phyloP scores from a whole-genome alignment of 495 filamentous ascomycete genomes.

The Aspergillus avenaceus region DNA sequence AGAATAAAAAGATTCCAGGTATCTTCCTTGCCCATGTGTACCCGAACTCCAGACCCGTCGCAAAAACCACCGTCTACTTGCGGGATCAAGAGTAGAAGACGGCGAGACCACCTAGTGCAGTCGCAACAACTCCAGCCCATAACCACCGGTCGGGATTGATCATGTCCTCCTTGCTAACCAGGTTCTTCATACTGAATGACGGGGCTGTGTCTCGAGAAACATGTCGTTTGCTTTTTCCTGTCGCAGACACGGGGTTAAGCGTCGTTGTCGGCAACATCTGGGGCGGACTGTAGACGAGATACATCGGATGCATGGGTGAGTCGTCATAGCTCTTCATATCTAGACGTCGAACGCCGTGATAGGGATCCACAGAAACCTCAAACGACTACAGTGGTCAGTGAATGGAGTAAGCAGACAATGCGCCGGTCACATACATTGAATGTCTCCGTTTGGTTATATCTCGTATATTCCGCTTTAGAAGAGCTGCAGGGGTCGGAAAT shows the following conservation, averaged over 20 bases:
- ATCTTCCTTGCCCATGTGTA: not conserved
- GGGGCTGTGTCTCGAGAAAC: slow-evolving; percentile 18
- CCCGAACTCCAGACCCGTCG: slow-evolving; percentile 3
- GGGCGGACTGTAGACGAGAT: slow-evolving; percentile 62
- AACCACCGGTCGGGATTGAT: slow-evolving; percentile 58
- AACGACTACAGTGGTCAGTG: slow-evolving; percentile 50
- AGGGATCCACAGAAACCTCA: slow-evolving; percentile 56
- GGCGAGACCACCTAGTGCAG: slow-evolving; percentile 50
- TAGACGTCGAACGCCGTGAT: slow-evolving; percentile 59
- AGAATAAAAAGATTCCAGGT: not conserved
- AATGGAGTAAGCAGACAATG: not conserved
- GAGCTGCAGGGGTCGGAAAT: slow-evolving; percentile 62
- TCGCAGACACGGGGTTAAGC: slow-evolving; percentile 52
- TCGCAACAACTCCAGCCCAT: slow-evolving; percentile 69
- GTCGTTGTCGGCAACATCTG: slow-evolving; percentile 73
- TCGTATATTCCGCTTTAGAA: slow-evolving; percentile 52
- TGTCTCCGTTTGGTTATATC: slow-evolving; percentile 65
- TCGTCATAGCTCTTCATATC: slow-evolving; percentile 65
- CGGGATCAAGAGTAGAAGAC: slow-evolving; percentile 30
- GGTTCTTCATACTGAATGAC: slow-evolving; percentile 40
- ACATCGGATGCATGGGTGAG: slow-evolving; percentile 68
- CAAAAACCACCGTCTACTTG: not conserved
- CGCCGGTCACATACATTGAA: slow-evolving; percentile 48
- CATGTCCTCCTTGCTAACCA: slow-evolving; percentile 40
- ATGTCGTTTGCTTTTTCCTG: slow-evolving; percentile 31